A percentile compares a stretch with the other conserved stretches of the same genome.
These are phyloP conservation scores for Mycena epipterygia DNA, from an alignment of 768 basidiomycete species.

Conservation along the genomic window DNA sequence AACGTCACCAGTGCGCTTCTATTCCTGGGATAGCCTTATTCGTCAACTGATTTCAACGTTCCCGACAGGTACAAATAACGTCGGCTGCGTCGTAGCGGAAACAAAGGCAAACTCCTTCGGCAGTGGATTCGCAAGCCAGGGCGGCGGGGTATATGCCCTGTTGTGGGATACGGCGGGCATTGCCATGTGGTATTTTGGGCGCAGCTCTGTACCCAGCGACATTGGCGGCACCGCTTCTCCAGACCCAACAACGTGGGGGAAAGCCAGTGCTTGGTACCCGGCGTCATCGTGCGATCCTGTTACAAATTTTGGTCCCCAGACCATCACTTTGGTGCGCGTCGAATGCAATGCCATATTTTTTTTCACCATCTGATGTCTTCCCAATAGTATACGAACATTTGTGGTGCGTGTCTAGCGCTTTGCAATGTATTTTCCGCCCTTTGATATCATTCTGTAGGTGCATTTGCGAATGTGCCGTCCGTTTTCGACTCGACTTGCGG, in stretches of 20 bases:
- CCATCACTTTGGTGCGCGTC: conserved; percentile 61
- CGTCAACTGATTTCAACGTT: not conserved
- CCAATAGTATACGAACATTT: conserved; percentile 35
- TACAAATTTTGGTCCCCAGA: conserved; percentile 69
- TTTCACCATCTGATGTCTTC: not conserved
- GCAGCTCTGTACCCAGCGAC: conserved; percentile 69
- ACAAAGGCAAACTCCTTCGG: conserved; percentile 45
- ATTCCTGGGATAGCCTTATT: too few species aligned
- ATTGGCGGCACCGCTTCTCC: conserved; percentile 62
- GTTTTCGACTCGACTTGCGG: conserved; percentile 3
- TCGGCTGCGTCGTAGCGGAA: conserved; percentile 48
- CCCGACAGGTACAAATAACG: conserved; percentile 22
- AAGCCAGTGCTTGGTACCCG: conserved; percentile 73
- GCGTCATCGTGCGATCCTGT: conserved; percentile 68
- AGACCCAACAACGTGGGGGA: conserved; percentile 69
- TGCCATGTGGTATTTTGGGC: conserved; percentile 57
- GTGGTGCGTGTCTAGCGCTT: conserved; percentile 33
- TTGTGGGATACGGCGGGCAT: conserved; percentile 67
- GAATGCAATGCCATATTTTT: not conserved
- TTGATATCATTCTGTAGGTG: not conserved
- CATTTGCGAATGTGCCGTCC: conserved; percentile 15
- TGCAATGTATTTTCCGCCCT: conserved; percentile 10
- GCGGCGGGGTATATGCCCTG: conserved; percentile 74
- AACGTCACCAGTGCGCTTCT: conserved; percentile 19
- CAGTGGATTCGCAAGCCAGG: conserved; percentile 42